Conservation (phyloP, 139 green algal species). For the Coccomyxa sp. region DNA sequence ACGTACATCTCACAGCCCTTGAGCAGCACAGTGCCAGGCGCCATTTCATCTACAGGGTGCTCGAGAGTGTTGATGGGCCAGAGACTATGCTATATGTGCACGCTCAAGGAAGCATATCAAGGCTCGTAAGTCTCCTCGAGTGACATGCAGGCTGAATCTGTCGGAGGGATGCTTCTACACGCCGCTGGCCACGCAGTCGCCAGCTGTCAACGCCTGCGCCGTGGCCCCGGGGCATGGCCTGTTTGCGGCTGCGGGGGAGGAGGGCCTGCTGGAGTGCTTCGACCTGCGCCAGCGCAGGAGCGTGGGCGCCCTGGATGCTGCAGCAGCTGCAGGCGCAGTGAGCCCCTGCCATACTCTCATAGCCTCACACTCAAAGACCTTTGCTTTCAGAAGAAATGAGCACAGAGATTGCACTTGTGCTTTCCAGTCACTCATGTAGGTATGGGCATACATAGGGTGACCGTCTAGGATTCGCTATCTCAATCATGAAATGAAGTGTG, state of each 20-base stretch:
- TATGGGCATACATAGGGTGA: neutral
- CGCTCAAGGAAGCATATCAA: too few species aligned
- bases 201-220: conserved; percentile 73
- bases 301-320: conserved; percentile 61
- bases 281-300: conserved; percentile 62
- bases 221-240: conserved; percentile 70
- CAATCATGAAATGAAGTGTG: neutral
- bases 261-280: conserved; percentile 91
- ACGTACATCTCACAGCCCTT: neutral
- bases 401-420: neutral
- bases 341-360: too few species aligned
- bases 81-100: too few species aligned
- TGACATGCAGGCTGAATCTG: conserved; percentile 80
- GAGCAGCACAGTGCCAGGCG: too few species aligned
- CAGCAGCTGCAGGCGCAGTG: conserved; percentile 47
- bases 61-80: too few species aligned
- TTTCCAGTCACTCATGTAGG: neutral
- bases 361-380: neutral
- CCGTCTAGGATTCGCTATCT: neutral
- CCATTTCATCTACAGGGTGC: too few species aligned
- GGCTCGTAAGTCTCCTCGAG: neutral
- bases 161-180: conserved; percentile 85
- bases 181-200: conserved; percentile 55
- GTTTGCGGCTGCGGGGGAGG: conserved; percentile 78
- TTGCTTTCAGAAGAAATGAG: neutral